Percentiles rank a stretch among this genome's conserved stretches.
These are phyloP conservation scores for Globisporangium camurandrum DNA, from an alignment of 352 stramenopile species.

Conservation along the genomic window DNA sequence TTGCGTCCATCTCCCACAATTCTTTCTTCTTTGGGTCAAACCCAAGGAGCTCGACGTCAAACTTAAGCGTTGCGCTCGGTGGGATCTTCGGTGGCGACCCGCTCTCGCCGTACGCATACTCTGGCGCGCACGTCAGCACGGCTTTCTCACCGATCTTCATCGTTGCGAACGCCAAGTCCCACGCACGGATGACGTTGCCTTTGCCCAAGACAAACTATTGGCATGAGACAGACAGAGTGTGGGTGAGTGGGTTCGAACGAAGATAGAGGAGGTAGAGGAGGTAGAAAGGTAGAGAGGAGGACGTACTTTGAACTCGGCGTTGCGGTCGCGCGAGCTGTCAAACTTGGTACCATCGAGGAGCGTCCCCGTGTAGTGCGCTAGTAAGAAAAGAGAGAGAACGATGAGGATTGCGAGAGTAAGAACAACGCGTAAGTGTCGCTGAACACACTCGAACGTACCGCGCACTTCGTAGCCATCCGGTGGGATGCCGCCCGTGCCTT, in stretches of 20 bases:
- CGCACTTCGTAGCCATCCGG: conserved; percentile 76
- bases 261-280: neutral
- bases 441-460: conserved; percentile 14
- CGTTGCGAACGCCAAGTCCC: conserved; percentile 84
- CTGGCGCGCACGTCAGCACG: conserved; percentile 85
- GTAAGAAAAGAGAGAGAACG: neutral
- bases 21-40: conserved; percentile 94
- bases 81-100: conserved; percentile 93
- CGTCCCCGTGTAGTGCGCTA: conserved; percentile 94
- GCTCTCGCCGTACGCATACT: conserved; percentile 91
- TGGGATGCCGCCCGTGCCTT: conserved; percentile 80
- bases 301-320: conserved; percentile 73
- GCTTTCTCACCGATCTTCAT: conserved; percentile 96
- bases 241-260: neutral
- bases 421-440: too few species aligned
- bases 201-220: conserved; percentile 75
- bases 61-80: conserved; percentile 90
- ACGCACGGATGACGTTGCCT: conserved; percentile 87
- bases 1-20: conserved; percentile 88
- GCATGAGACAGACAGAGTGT: neutral
- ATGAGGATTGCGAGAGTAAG: neutral
- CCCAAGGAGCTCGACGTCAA: conserved; percentile 94
- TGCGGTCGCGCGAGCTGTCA: conserved; percentile 88
- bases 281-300: neutral
- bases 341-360: conserved; percentile 93